Percentiles rank a stretch among this genome's conserved stretches.
phyloP scores from a whole-genome alignment of 164 flowering plant species.

The Macadamia integrifolia region DNA sequence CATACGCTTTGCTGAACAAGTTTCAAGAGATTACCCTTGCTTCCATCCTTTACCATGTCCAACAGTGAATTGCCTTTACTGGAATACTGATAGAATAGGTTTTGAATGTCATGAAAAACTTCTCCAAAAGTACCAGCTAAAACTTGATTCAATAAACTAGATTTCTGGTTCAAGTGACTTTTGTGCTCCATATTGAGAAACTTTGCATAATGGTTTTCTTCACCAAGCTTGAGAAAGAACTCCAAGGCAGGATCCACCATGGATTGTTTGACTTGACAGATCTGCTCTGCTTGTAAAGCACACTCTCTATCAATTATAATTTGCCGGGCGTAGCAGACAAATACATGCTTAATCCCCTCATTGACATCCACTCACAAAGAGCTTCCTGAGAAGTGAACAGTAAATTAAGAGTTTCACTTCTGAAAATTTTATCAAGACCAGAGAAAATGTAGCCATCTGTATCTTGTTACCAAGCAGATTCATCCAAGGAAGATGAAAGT shows the following conservation, averaged over 20 bases:
- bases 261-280: constrained; percentile 37
- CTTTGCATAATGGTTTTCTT: constrained; percentile 20
- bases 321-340: constrained; percentile 45
- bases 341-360: constrained; percentile 79
- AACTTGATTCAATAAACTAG: constrained; percentile 47
- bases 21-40: constrained; percentile 71
- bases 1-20: constrained; percentile 77
- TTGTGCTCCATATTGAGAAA: constrained; percentile 24
- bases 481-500: constrained; percentile 37
- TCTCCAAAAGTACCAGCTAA: constrained; percentile 49
- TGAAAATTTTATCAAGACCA: constrained; percentile 32
- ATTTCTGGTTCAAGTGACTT: constrained; percentile 36
- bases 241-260: constrained; percentile 41
- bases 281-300: constrained; percentile 64
- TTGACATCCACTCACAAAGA: constrained; percentile 83
- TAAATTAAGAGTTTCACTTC: constrained; percentile 36
- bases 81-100: constrained; percentile 42
- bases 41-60: constrained; percentile 78
- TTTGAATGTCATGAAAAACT: constrained; percentile 57
- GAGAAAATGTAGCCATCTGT: constrained; percentile 42
- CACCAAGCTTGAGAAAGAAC: constrained; percentile 31
- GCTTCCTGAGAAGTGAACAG: constrained; percentile 58
- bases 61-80: constrained; percentile 56
- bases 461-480: constrained; percentile 64
- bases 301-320: constrained; percentile 60